A percentile compares a stretch with the other conserved stretches of the same genome.
Conservation (phyloP, 208 protist species). For the Leishmania tarentolae region DNA sequence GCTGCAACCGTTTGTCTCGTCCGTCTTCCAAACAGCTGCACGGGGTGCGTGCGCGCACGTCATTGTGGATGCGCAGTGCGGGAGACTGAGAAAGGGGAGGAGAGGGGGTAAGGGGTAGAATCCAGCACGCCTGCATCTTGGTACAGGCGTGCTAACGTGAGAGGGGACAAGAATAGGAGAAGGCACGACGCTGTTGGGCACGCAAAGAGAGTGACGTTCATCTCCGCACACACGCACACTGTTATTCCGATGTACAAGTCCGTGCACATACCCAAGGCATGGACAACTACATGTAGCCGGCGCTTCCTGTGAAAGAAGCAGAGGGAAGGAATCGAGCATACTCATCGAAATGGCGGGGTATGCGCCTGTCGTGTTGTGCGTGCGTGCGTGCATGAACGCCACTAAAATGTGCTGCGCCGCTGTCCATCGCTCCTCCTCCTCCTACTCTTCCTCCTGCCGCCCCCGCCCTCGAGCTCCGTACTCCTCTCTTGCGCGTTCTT, state of each 20-base stretch:
- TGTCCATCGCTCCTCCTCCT: neutral
- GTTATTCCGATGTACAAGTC: neutral
- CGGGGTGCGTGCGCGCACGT: neutral
- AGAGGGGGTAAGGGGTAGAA: neutral
- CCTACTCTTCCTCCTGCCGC: no score
- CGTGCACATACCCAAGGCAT: neutral
- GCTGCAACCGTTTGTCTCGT: neutral
- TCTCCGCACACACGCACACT: neutral
- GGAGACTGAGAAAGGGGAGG: neutral
- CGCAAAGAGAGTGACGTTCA: neutral
- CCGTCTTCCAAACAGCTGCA: neutral
- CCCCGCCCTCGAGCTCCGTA: neutral
- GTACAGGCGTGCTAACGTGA: neutral
- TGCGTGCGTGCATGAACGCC: slow-evolving; percentile 7
- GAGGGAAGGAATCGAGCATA: neutral
- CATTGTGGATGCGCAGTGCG: neutral
- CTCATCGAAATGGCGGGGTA: neutral
- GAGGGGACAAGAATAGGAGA: neutral
- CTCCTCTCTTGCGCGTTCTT: neutral
- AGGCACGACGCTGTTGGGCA: slow-evolving; percentile 1
- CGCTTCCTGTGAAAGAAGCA: neutral
- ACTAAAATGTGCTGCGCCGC: neutral
- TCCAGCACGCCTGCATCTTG: neutral
- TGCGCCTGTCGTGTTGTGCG: neutral
- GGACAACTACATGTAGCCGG: neutral